Base-by-base conservation (phyloP, 2,329 filamentous ascomycete genomes). In the Pseudocercospora fuligena region DNA sequence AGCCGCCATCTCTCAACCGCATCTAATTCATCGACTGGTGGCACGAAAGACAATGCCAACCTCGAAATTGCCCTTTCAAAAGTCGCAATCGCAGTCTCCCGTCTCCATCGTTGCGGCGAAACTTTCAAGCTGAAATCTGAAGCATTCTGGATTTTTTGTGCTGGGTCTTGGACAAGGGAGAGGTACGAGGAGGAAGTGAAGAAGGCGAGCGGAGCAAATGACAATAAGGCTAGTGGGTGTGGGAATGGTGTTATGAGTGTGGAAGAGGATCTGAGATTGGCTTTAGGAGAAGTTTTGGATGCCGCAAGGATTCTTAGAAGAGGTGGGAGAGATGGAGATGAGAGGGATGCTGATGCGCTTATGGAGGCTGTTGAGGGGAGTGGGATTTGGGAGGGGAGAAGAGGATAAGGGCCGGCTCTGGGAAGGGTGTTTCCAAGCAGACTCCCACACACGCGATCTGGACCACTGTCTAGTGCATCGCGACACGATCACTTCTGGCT, bases 371-470 rank as follows among this genome's bases (percentile, higher is more conserved):
- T 64, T 21, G 62, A 51, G 5, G 62, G 3, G 80, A 84, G 72
- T 86, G 87, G 0, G 84, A 82, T 1, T 83, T 81, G 9, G 82
- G 81, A 63, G 85, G 82, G 31, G 79, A 80, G 2, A 86, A 86
- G 3, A n/a, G 16, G 8, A n/a, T 40, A 36, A 16, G 7, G 31
- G 31, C 8, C 27, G 27, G 27, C 27, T n/a, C n/a, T n/a, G n/a
- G n/a, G n/a, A n/a, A n/a, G n/a, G n/a, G n/a, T n/a, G n/a, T n/a
- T 27, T 3, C 6, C 27, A 27, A 27, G 6, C 27, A 27, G 27
- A 27, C 27, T 27, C 27, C 27, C 27, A 27, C 27, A 27, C 27
- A 27, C 27, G 27, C 27, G 27, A 27, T 27, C 27, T 6, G 27
- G 27, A 27, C 6, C 27, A 6, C 27, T 27, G 27, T 27, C 6